Base-by-base conservation (phyloP, 306 rosid genomes). In the Gastrolobium villosum region DNA sequence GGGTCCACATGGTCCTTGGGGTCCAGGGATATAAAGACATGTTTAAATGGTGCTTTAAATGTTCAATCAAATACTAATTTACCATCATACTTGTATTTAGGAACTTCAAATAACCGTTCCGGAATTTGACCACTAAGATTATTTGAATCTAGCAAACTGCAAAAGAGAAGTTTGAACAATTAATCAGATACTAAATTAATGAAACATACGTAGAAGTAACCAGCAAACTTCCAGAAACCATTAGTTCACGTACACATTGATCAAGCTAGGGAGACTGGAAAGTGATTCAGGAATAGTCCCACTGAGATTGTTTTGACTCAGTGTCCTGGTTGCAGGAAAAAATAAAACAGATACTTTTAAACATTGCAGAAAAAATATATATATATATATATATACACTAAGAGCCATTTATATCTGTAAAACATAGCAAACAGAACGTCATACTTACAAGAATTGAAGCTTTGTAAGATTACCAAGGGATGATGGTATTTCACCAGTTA, bases 381-480 rank as follows among this genome's bases (percentile, higher is more conserved):
- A 20, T 20, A 20, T 20, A 20, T 20, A 20, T 20, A 66, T 35
- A 46, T 13, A 79, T 37, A 60, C 13, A 74, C 68, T 49, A 50
- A 65, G 77, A 13, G 63, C 54, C 65, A 62, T 71, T 31, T 61
- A 31, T 64, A 53, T 54, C 55, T 10, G 46, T 35, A 39, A 72
- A 74, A 74, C 68, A 68, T 62, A 37, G 28, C 59, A 72, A 57
- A 72, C 36, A 59, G 40, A 79, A 61, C 5, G 46, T 46, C 84
- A 65, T 74, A 88, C 99, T 91, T 86, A 96, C 98, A 96, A 84
- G 88, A 93, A 96, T 56, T 91, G 96, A 69, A 96, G 98, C 65
- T 14, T 85, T 59, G 70, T 79, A 72, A 96, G 94, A 80, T 91
- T 86, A 57, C 97, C 97, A 70, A 96, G 90, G 77, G 96, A 85